Evolutionary conservation across 2,329 filamentous ascomycete genomes (phyloP), one percentile per base, ranked within the genome.

Genomic region (Cercospora sesami): DNA sequence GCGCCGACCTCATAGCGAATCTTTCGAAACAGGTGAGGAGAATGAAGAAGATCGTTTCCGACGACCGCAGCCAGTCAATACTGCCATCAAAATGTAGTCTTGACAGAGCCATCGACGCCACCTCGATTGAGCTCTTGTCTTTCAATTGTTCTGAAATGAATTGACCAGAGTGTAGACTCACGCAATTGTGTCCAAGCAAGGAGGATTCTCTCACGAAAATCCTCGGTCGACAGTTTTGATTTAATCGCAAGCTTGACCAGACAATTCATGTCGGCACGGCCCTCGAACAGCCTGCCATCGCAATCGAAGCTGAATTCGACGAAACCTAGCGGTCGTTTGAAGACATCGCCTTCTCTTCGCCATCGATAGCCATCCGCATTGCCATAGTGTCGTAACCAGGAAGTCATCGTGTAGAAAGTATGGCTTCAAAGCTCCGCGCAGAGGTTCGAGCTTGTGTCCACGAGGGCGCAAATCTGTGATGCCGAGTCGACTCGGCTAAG

Each of bases 241-340:
- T 72, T 71, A 31, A 81, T 71, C 12, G 79, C 77, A 16, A 82
- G 63, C 1, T 78, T 78, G 9, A 83, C 73, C 2, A 78, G 72
- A 2, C 75, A 75, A 16, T 79, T 82, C 68, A 83, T 78, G 64
- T 84, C 82, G 21, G 82, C 82, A 63, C 82, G 75, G 5, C 82
- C 82, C 65, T 81, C 81, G 61, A 76, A 82, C 59, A 81, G 77
- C 5, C 75, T 69, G 3, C 82, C 82, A 72, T 84, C 82, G 0
- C 73, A 71, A 67, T 84, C 81, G 73, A 84, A 84, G 10, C 77
- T 78, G 1, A 74, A 78, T 66, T 84, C 82, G 0, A 83, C 59
- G 16, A 82, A 74, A 0, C 82, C 82, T 1, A 83, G 68, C 0
- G 80, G 81, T 8, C 81, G 75, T 18, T 73, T 73, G 66, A 78